Evolutionary conservation across 2,329 filamentous ascomycete genomes (phyloP).

Genomic region (Fusarium haematococcum): DNA sequence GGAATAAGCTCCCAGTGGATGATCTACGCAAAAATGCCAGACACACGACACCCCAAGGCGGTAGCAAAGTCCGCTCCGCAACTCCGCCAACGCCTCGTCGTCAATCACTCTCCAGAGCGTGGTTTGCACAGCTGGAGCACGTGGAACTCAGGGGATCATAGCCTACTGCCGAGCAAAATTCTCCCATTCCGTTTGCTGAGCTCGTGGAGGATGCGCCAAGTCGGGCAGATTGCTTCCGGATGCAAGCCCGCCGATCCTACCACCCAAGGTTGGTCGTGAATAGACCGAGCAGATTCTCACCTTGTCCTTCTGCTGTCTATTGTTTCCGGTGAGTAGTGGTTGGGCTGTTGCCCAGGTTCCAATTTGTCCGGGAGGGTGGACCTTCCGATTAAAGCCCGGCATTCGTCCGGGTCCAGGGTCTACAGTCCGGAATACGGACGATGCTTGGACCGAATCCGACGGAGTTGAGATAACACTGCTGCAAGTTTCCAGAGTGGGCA

Average conservation of each 20-base stretch:
- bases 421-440: conserved; percentile 5
- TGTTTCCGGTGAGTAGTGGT: background rate
- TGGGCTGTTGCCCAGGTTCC: background rate
- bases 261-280: background rate
- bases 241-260: background rate
- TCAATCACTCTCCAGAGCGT: background rate
- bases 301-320: background rate
- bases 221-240: background rate
- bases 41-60: background rate
- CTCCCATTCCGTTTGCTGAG: background rate
- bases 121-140: background rate
- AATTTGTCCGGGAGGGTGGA: background rate
- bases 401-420: background rate
- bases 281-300: background rate
- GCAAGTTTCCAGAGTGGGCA: background rate
- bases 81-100: background rate
- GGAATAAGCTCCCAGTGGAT: conserved; percentile 2
- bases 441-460: background rate
- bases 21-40: conserved; percentile 8
- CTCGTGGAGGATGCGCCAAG: background rate
- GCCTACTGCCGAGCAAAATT: background rate
- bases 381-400: background rate
- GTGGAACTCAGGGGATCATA: background rate
- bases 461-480: background rate
- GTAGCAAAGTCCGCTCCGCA: conserved; percentile 27